Base-by-base conservation (phyloP, 169 alveolate genomes). In the Babesia caballi region DNA sequence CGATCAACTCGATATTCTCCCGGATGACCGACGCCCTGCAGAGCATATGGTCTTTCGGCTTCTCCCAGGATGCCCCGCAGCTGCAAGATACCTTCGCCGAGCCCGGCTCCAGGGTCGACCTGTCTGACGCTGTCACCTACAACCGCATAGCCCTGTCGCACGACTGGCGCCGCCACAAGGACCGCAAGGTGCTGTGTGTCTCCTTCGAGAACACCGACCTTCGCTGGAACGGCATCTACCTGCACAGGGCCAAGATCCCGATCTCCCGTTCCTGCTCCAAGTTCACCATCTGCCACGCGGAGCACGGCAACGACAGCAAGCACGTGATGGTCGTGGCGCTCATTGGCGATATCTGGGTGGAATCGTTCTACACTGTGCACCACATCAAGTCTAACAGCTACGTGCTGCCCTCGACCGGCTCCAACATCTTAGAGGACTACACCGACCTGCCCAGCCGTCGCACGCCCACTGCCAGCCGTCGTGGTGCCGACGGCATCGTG, bases 271-370 rank as follows among this genome's bases (percentile, higher is more conserved):
- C 8, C 12, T 44, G 69, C 8, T 32, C 47, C 15, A 42, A 46
- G 51, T 78, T 78, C 40, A 66, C 71, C 17, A 35, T 68, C 33
- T 78, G 81, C 58, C 42, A 61, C 63, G 28, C 33, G 30, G 63
- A 47, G 4, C 11, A 33, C 5, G 68, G 6, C 30, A 32, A 57
- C 5, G 27, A 50, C 6, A 36, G 42, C 2, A 32, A 46, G 46
- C 12, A 27, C 35, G 40, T 78, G 19, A 44, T 66, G 1, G 68
- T 57, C 23, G 44, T 68, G 1, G 35, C 86, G 27, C 40, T 40
- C 9, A 8, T 78, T 21, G 60, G 28, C 25, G n/a, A 25, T 8
- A 49, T 68, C 0, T 47, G 70, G 58, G 76, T 78, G 15, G 86
- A 78, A 51, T 52, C 71, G n/a, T 60, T 41, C 50, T 78, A 56